Evolutionary conservation across 805 yeast genomes (phyloP).

Genomic region (Saccharomycodes ludwigii): DNA sequence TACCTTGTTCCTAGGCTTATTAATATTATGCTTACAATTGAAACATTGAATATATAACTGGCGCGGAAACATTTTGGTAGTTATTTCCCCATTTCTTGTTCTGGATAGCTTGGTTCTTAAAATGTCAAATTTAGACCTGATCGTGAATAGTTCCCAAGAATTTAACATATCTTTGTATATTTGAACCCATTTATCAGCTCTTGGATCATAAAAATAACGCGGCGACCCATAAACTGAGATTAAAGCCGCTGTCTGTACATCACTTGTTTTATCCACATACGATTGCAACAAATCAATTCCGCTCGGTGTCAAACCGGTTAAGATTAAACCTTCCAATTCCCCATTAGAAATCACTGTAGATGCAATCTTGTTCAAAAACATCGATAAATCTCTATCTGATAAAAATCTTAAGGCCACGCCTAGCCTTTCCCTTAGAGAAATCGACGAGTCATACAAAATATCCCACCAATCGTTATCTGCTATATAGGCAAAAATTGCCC

Average conservation of each 20-base stretch:
- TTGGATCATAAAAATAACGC: conserved; percentile 57
- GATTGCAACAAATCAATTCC: conserved; percentile 75
- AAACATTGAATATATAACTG: conserved; percentile 76
- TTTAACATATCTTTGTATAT: conserved; percentile 57
- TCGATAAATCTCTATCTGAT: conserved; percentile 64
- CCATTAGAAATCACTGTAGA: conserved; percentile 64
- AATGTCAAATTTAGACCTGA: conserved; percentile 78
- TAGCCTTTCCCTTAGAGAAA: conserved; percentile 76
- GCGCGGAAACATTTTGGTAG: conserved; percentile 43
- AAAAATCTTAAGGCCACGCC: conserved; percentile 85
- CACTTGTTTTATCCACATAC: conserved; percentile 79
- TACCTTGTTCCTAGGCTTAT: conserved; percentile 20
- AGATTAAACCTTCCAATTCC: conserved; percentile 78
- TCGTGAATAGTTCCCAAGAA: conserved; percentile 69
- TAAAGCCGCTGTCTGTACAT: conserved; percentile 83
- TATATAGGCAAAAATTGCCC: conserved; percentile 87
- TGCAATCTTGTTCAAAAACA: conserved; percentile 58
- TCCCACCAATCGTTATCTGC: conserved; percentile 97
- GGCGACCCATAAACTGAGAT: conserved; percentile 77
- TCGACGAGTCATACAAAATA: conserved; percentile 76
- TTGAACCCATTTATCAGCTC: conserved; percentile 71
- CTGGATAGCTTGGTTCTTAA: conserved; percentile 53
- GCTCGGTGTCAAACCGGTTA: conserved; percentile 84
- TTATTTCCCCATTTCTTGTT: conserved; percentile 34
- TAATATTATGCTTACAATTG: conserved; percentile 66